A percentile compares a stretch with the other conserved stretches of the same genome.
These are phyloP conservation scores for Hebeloma cylindrosporum DNA, from an alignment of 768 basidiomycete genomes.

Conservation along the genomic window DNA sequence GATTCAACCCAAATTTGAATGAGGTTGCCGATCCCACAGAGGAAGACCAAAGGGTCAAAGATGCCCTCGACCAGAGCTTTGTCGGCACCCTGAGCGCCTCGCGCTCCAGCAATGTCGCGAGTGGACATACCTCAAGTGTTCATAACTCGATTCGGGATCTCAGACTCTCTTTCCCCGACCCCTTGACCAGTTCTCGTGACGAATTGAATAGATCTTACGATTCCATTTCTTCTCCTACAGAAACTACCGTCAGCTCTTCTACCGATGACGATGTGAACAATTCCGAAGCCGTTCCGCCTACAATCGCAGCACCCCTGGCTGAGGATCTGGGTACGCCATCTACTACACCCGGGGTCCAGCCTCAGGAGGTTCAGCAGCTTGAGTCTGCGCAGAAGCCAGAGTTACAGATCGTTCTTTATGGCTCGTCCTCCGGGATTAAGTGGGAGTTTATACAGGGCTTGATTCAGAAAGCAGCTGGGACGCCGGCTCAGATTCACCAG, in stretches of 20 bases:
- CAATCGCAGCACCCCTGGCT: constrained; percentile 17
- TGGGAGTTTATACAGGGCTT: constrained; percentile 61
- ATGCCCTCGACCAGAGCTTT: constrained; percentile 80
- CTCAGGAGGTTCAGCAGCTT: constrained; percentile 24
- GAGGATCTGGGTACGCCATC: constrained; percentile 36
- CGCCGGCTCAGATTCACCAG: constrained; percentile 27
- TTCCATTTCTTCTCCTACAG: constrained; percentile 42
- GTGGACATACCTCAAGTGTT: constrained; percentile 46
- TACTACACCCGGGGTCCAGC: constrained; percentile 37
- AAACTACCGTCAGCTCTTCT: constrained; percentile 28
- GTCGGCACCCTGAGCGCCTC: constrained; percentile 77
- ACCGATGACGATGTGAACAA: constrained; percentile 22
- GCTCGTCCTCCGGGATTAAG: constrained; percentile 55
- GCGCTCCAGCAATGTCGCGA: constrained; percentile 56
- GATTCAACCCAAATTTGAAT: constrained; percentile 30
- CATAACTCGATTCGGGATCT: constrained; percentile 72
- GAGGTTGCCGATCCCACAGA: constrained; percentile 37
- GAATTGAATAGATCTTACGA: constrained; percentile 62
- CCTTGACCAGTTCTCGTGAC: constrained; percentile 69
- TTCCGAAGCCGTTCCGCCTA: constrained; percentile 13
- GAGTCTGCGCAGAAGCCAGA: constrained; percentile 34
- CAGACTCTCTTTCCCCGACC: constrained; percentile 81
- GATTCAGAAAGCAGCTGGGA: constrained; percentile 51
- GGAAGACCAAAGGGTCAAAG: constrained; percentile 71
- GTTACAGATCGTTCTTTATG: constrained; percentile 70